Conservation (phyloP, 192 early-diverging fungal genomes). For the Jimgerdemannia flammicorona region DNA sequence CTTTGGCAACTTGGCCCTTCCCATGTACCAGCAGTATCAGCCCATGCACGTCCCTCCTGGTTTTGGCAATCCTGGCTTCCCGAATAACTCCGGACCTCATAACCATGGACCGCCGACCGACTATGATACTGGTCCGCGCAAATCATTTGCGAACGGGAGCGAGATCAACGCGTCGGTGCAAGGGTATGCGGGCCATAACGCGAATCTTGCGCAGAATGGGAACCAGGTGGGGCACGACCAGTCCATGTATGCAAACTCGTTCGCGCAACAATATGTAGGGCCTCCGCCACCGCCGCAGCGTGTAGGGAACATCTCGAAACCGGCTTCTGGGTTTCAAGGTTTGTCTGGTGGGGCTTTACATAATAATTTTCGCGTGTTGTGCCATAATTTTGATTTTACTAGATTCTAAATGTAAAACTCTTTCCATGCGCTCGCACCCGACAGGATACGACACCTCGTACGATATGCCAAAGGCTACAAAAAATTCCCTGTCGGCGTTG, state of each 20-base stretch:
- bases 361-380: not conserved
- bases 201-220: not conserved
- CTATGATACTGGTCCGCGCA: not conserved
- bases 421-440: no score
- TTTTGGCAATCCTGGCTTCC: not conserved
- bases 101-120: not conserved
- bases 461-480: constrained; percentile 3
- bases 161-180: not conserved
- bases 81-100: not conserved
- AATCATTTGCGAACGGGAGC: not conserved
- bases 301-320: not conserved
- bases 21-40: not conserved
- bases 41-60: not conserved
- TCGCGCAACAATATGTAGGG: not conserved
- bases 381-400: no score
- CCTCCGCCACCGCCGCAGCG: not conserved
- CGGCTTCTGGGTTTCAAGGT: not conserved
- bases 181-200: not conserved
- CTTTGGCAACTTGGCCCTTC: not conserved
- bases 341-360: not conserved
- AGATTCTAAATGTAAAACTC: no score
- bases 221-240: not conserved
- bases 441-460: not conserved
- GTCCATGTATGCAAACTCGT: not conserved
- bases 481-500: constrained; percentile 10